phyloP scores from a whole-genome alignment of 1,139 yeast genomes.

The Magnusiomyces paraingens region DNA sequence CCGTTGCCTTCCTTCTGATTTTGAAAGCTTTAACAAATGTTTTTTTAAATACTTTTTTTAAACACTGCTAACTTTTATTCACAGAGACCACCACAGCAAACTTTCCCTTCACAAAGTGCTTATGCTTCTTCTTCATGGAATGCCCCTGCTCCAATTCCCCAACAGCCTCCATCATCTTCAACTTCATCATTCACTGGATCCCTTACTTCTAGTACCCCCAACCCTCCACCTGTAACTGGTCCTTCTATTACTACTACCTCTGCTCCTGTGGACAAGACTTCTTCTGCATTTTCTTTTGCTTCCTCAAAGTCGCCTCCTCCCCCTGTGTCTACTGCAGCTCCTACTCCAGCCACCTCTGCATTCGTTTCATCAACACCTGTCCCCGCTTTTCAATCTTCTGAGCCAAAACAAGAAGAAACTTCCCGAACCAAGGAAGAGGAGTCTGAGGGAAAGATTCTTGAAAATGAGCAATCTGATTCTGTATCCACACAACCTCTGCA shows the following conservation, averaged over 20 bases:
- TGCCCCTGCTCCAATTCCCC: slow-evolving; percentile 5
- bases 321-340: too few species aligned
- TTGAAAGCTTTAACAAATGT: background rate
- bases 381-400: too few species aligned
- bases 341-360: too few species aligned
- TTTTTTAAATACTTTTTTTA: background rate
- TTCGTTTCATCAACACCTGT: too few species aligned
- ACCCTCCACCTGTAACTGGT: slow-evolving; percentile 4
- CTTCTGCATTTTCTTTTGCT: background rate
- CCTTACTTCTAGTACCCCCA: background rate
- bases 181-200: slow-evolving; percentile 1
- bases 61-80: background rate
- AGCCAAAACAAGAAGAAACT: background rate
- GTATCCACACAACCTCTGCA: too few species aligned
- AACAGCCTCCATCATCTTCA: slow-evolving; percentile 10
- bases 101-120: background rate
- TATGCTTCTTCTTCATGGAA: slow-evolving; percentile 4
- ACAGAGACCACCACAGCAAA: background rate
- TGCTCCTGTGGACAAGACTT: background rate
- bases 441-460: slow-evolving; percentile 1
- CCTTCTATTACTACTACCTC: slow-evolving; percentile 1
- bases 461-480: too few species aligned
- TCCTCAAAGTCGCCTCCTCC: too few species aligned
- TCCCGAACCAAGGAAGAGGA: background rate
- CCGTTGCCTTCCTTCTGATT: slow-evolving; percentile 18